Evolutionary conservation across 352 stramenopile genomes (phyloP).

Genomic region (Phytophthora boehmeriae): DNA sequence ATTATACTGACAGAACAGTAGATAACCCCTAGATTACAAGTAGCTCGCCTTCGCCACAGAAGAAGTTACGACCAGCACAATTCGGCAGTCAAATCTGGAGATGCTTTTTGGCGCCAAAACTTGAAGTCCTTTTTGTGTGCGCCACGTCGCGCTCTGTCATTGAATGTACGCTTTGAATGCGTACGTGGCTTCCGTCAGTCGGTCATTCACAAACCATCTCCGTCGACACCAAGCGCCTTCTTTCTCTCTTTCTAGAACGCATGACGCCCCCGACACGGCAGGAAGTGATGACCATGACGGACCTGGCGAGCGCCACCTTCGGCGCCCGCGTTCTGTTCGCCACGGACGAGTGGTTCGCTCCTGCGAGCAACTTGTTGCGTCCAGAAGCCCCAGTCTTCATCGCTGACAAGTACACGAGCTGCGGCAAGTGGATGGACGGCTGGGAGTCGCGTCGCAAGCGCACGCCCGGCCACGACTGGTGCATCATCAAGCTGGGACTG

Average conservation of each 20-base stretch:
- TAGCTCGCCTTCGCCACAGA: too few species aligned
- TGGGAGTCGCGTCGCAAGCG: constrained; percentile 95
- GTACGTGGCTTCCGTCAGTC: constrained; percentile 4
- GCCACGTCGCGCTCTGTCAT: not conserved
- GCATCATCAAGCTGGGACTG: constrained; percentile 89
- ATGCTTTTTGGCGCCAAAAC: constrained; percentile 3
- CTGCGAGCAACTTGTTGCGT: constrained; percentile 84
- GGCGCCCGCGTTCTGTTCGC: constrained; percentile 88
- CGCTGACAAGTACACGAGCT: constrained; percentile 90
- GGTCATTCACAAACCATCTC: constrained; percentile 22
- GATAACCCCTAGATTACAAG: too few species aligned
- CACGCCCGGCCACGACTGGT: constrained; percentile 90
- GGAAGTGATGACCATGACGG: constrained; percentile 47
- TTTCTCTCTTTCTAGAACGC: not conserved
- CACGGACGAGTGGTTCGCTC: constrained; percentile 94
- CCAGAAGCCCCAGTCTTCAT: constrained; percentile 86
- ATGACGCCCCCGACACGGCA: constrained; percentile 2
- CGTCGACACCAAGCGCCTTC: not conserved
- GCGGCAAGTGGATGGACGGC: constrained; percentile 96
- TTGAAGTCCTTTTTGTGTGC: not conserved
- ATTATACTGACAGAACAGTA: too few species aligned
- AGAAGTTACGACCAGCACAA: not conserved
- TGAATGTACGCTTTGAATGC: not conserved
- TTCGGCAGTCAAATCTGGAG: too few species aligned
- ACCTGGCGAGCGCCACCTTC: constrained; percentile 66